These are phyloP conservation scores for Solanum chmielewskii DNA, from an alignment of 257 asterid species.

Conservation along the genomic window DNA sequence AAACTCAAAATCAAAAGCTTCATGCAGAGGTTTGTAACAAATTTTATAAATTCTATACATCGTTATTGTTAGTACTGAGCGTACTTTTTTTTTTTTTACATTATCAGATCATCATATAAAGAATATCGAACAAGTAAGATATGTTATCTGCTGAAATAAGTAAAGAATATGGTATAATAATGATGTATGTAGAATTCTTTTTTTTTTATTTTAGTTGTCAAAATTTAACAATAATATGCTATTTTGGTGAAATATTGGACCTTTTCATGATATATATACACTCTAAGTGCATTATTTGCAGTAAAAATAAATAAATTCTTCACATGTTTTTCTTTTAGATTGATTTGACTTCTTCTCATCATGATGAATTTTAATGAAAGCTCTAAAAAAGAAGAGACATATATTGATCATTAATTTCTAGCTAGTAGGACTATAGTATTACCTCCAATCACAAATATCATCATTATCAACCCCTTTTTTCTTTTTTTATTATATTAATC, in stretches of 20 bases:
- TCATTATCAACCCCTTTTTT: background rate
- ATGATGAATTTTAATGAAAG: background rate
- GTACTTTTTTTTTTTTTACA: too few species aligned
- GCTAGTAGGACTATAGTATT: background rate
- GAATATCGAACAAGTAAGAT: background rate
- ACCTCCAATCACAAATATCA: background rate
- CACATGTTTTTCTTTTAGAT: background rate
- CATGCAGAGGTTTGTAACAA: conserved; percentile 32
- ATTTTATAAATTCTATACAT: too few species aligned
- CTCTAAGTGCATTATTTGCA: conserved; percentile 7
- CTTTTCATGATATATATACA: background rate
- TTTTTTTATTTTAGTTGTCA: background rate
- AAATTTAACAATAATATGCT: background rate
- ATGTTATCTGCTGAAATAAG: background rate
- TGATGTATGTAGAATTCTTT: background rate
- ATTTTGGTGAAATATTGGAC: background rate
- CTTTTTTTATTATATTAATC: background rate
- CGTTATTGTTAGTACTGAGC: too few species aligned
- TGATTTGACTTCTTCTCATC: background rate
- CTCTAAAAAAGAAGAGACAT: background rate
- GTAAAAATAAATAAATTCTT: background rate
- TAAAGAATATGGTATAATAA: background rate
- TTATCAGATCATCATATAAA: too few species aligned
- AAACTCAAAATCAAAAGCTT: conserved; percentile 47
- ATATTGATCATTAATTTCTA: background rate